phyloP scores from a whole-genome alignment of 1,284 basidiomycete species.

The Pseudozyma tsukubaensis region DNA sequence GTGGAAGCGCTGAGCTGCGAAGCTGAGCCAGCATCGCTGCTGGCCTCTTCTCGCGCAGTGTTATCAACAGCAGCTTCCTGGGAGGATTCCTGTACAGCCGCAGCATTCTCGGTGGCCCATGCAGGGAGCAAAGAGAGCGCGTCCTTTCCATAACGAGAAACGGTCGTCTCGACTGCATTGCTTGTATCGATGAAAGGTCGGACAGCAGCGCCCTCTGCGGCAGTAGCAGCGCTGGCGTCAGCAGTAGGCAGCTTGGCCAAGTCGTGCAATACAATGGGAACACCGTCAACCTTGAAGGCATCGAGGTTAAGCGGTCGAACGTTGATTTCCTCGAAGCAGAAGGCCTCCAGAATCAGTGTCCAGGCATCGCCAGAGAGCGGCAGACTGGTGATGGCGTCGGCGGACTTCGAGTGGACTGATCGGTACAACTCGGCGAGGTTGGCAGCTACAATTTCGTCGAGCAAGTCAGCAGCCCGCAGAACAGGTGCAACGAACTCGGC shows the following conservation, averaged over 20 bases:
- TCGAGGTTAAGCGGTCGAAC: slow-evolving; percentile 39
- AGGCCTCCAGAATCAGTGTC: slow-evolving; percentile 42
- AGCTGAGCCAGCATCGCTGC: slow-evolving; percentile 22
- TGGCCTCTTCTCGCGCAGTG: slow-evolving; percentile 9
- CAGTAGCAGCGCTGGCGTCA: slow-evolving; percentile 1
- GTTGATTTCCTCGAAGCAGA: slow-evolving; percentile 48
- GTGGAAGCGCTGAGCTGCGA: slow-evolving; percentile 23
- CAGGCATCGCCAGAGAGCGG: slow-evolving; percentile 38
- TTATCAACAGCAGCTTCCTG: background rate
- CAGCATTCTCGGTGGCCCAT: slow-evolving; percentile 17
- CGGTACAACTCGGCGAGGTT: slow-evolving; percentile 38
- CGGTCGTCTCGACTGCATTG: slow-evolving; percentile 21
- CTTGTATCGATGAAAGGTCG: slow-evolving; percentile 14
- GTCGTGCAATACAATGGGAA: slow-evolving; percentile 35
- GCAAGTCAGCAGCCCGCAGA: slow-evolving; percentile 30
- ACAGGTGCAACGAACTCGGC: slow-evolving; percentile 46
- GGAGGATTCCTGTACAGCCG: slow-evolving; percentile 1
- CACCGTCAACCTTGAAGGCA: slow-evolving; percentile 40
- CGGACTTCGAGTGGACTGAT: slow-evolving; percentile 18
- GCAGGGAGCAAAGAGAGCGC: slow-evolving; percentile 31
- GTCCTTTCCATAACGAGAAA: slow-evolving; percentile 37
- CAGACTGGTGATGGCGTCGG: slow-evolving; percentile 20
- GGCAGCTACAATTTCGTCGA: slow-evolving; percentile 43
- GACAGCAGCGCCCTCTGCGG: background rate
- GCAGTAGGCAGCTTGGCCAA: slow-evolving; percentile 27